phyloP scores from a whole-genome alignment of 2,329 filamentous ascomycete genomes.

The Fusarium pilosicola region DNA sequence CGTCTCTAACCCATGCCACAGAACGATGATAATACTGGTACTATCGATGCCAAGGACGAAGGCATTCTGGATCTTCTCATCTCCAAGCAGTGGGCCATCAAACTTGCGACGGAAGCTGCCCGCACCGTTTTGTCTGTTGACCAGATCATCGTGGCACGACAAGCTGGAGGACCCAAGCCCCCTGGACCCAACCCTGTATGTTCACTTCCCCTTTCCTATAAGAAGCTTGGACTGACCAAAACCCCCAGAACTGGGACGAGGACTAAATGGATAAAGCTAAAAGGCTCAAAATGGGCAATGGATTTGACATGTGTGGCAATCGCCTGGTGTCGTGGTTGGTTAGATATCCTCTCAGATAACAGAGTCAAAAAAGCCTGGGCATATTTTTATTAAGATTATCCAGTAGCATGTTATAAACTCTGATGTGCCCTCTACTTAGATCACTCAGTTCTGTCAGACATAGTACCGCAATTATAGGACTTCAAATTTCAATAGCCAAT shows the following conservation, averaged over 20 bases:
- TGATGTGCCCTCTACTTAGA: constrained; percentile 10
- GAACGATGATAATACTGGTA: constrained; percentile 83
- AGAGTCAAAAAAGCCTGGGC: constrained; percentile 28
- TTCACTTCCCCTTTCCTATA: constrained; percentile 12
- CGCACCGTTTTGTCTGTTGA: constrained; percentile 95
- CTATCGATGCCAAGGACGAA: constrained; percentile 84
- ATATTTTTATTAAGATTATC: constrained; percentile 22
- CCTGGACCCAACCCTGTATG: constrained; percentile 86
- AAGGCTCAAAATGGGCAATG: constrained; percentile 37
- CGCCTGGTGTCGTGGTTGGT: constrained; percentile 35
- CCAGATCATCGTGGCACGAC: constrained; percentile 98
- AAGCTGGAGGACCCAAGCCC: constrained; percentile 96
- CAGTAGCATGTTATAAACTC: constrained; percentile 2
- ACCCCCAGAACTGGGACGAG: constrained; percentile 68
- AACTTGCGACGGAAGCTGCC: constrained; percentile 93
- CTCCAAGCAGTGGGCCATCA: constrained; percentile 96
- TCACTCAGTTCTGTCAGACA: background rate
- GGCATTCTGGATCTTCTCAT: constrained; percentile 93
- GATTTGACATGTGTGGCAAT: constrained; percentile 24
- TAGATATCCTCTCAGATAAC: constrained; percentile 38
- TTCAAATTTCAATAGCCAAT: background rate
- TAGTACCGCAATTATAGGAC: constrained; percentile 9
- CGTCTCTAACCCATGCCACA: constrained; percentile 46
- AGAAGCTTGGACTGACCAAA: constrained; percentile 43
- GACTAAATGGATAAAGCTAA: constrained; percentile 58